These are phyloP conservation scores for Botrytis pseudocinerea DNA, from an alignment of 2,329 filamentous ascomycete species.

Conservation along the genomic window DNA sequence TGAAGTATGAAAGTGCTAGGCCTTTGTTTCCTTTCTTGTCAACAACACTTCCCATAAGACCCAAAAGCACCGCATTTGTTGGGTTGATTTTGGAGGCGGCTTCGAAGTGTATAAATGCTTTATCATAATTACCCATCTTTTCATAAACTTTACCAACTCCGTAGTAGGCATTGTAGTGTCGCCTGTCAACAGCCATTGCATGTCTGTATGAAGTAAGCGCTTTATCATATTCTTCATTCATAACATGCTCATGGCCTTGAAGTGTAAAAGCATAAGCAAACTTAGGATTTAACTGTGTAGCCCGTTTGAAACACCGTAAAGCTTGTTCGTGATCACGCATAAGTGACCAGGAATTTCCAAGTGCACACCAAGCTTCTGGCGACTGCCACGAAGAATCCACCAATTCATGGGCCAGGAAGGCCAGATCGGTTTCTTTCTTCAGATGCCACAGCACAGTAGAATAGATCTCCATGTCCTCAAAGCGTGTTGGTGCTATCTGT, in stretches of 20 bases:
- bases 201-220: conserved; percentile 83
- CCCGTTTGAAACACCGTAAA: conserved; percentile 88
- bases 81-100: conserved; percentile 88
- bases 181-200: conserved; percentile 79
- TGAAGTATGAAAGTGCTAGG: conserved; percentile 81
- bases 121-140: conserved; percentile 85
- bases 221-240: conserved; percentile 97
- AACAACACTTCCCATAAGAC: conserved; percentile 85
- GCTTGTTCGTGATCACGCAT: conserved; percentile 93
- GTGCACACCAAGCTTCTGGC: conserved; percentile 91
- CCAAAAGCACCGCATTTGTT: conserved; percentile 87
- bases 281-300: conserved; percentile 83
- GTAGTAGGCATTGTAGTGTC: conserved; percentile 99
- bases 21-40: conserved; percentile 86
- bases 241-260: conserved; percentile 92
- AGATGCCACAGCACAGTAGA: conserved; percentile 99
- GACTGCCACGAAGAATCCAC: conserved; percentile 85
- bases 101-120: conserved; percentile 88
- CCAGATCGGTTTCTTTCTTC: conserved; percentile 87
- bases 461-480: conserved; percentile 97
- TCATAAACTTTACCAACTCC: conserved; percentile 82
- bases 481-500: conserved; percentile 73
- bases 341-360: conserved; percentile 93
- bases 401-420: conserved; percentile 87
- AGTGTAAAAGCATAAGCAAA: conserved; percentile 96